Conservation (phyloP, 1,139 yeast species). For the Hyphopichia wangnamkhiaoensis region DNA sequence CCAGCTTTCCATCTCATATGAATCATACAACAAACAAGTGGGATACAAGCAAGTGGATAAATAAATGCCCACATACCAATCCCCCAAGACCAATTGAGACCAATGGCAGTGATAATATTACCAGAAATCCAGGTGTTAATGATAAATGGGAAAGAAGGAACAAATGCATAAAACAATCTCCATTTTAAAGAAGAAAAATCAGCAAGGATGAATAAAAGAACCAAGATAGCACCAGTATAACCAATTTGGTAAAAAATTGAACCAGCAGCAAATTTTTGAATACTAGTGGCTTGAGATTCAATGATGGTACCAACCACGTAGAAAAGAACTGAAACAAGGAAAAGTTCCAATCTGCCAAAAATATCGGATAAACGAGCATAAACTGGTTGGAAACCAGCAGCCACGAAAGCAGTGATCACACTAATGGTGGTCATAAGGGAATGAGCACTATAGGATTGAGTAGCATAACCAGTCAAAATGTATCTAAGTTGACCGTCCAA, state of each 20-base stretch:
- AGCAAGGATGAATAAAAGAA: conserved; percentile 52
- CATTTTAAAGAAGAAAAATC: conserved; percentile 63
- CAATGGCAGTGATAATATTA: conserved; percentile 30
- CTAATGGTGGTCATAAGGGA: conserved; percentile 60
- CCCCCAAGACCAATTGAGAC: conserved; percentile 29
- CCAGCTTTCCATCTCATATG: conserved; percentile 40
- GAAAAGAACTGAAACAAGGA: conserved; percentile 50
- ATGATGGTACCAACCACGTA: conserved; percentile 65
- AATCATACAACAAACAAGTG: conserved; percentile 29
- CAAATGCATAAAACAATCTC: conserved; percentile 58
- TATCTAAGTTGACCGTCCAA: conserved; percentile 18
- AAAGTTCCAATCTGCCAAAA: conserved; percentile 59
- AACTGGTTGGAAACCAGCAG: conserved; percentile 52
- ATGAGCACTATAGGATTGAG: conserved; percentile 53
- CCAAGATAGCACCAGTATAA: conserved; percentile 55
- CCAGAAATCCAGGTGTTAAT: conserved; percentile 73
- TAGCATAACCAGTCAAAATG: conserved; percentile 49
- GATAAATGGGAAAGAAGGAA: conserved; percentile 63
- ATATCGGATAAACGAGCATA: conserved; percentile 63
- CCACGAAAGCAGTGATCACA: conserved; percentile 45
- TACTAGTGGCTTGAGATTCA: conserved; percentile 61
- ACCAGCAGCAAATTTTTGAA: conserved; percentile 66
- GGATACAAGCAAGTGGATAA: conserved; percentile 38
- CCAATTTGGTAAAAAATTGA: conserved; percentile 66
- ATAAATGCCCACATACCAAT: conserved; percentile 45